Evolutionary conservation across 257 asterid genomes (phyloP).

Genomic region (Dorcoceras hygrometricum): DNA sequence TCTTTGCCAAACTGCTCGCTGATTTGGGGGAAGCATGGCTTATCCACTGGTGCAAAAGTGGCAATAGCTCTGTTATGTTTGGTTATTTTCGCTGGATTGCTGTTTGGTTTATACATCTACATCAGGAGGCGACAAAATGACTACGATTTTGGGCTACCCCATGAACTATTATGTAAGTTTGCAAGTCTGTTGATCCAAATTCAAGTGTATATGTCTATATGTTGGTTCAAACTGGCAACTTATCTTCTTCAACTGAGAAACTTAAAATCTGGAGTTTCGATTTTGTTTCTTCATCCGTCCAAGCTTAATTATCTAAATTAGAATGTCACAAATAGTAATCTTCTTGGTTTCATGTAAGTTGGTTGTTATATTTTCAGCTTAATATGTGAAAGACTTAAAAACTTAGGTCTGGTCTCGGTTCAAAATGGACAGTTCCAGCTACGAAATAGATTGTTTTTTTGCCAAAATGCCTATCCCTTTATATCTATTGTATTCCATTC

Average conservation of each 20-base stretch:
- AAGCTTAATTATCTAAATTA: not conserved
- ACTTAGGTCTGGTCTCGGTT: not conserved
- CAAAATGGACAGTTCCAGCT: not conserved
- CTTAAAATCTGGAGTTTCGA: not conserved
- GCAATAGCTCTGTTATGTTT: constrained; percentile 63
- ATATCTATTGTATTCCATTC: not conserved
- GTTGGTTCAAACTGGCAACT: not conserved
- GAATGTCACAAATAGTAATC: not conserved
- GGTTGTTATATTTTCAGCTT: not conserved
- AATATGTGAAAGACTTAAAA: not conserved
- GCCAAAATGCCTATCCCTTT: not conserved
- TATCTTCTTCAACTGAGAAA: not conserved
- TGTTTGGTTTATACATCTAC: not conserved
- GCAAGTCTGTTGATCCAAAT: not conserved
- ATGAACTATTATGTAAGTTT: not conserved
- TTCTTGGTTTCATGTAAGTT: not conserved
- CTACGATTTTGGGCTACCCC: not conserved
- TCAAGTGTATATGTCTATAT: too few species aligned
- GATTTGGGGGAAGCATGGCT: constrained; percentile 77
- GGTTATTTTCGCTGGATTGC: constrained; percentile 38
- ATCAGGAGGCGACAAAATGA: not conserved
- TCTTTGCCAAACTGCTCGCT: constrained; percentile 74
- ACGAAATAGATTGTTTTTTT: not conserved
- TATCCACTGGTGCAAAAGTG: constrained; percentile 72
- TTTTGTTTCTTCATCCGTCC: not conserved